Conservation (phyloP, 192 early-diverging fungal genomes). For the Coemansia sp. region DNA sequence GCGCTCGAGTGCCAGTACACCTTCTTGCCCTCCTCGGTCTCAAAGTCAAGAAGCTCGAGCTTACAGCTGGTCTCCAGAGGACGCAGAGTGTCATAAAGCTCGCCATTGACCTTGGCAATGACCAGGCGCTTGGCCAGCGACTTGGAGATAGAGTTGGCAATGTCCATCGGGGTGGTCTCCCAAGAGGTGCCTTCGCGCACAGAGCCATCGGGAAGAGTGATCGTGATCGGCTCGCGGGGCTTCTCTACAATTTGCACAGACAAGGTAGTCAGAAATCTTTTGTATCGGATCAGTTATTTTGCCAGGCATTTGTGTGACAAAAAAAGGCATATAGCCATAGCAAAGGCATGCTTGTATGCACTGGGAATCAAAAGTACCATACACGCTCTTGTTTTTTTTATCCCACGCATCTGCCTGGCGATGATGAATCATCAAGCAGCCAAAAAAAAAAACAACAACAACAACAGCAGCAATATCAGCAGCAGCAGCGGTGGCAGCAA, state of each 20-base stretch:
- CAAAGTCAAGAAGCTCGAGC: constrained; percentile 93
- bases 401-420: neutral
- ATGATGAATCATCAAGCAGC: constrained; percentile 26
- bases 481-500: no score
- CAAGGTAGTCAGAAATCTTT: neutral
- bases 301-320: no score
- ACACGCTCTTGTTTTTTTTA: constrained; percentile 1
- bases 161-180: constrained; percentile 93
- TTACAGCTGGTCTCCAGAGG: constrained; percentile 77
- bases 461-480: neutral
- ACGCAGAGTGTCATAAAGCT: constrained; percentile 83
- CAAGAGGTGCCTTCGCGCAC: constrained; percentile 77
- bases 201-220: constrained; percentile 88
- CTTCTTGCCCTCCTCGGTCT: constrained; percentile 83
- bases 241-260: constrained; percentile 49
- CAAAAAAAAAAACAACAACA: neutral
- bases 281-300: no score
- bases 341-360: no score
- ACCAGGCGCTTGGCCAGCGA: constrained; percentile 86
- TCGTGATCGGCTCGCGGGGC: constrained; percentile 69
- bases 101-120: constrained; percentile 92
- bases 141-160: constrained; percentile 85
- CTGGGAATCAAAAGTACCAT: neutral
- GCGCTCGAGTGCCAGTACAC: constrained; percentile 99
- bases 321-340: no score